Conservation (phyloP, 805 yeast species). For the Metschnikowia bowlesiae region DNA sequence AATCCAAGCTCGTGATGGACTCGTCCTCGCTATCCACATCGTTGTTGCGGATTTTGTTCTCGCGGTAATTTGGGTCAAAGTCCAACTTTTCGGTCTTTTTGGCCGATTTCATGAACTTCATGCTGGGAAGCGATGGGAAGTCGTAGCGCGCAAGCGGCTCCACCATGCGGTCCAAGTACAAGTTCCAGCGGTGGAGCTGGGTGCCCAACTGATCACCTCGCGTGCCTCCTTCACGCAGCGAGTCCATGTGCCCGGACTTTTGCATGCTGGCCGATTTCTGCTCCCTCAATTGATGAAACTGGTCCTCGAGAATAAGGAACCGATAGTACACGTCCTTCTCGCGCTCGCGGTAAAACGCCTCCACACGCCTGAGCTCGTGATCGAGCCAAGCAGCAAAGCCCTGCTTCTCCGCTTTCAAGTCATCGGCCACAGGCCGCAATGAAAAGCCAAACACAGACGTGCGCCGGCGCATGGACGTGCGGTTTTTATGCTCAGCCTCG, state of each 20-base stretch:
- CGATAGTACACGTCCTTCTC: conserved; percentile 60
- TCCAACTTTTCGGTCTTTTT: conserved; percentile 8
- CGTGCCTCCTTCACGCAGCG: conserved; percentile 17
- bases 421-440: conserved; percentile 17
- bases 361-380: conserved; percentile 53
- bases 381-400: conserved; percentile 69
- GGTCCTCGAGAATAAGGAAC: conserved; percentile 61
- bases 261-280: conserved; percentile 29
- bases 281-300: conserved; percentile 58
- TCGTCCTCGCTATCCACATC: conserved; percentile 1
- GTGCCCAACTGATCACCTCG: conserved; percentile 20
- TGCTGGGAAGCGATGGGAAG: conserved; percentile 40
- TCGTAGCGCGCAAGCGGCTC: conserved; percentile 28
- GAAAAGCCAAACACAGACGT: conserved; percentile 1
- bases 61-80: conserved; percentile 31
- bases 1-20: neutral
- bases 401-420: conserved; percentile 24
- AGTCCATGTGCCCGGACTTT: neutral
- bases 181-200: conserved; percentile 28
- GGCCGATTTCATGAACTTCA: conserved; percentile 23
- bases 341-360: conserved; percentile 53
- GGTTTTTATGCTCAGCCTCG: neutral
- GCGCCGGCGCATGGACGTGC: neutral
- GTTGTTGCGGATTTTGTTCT: conserved; percentile 39
- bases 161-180: conserved; percentile 23